Percentiles rank a stretch among this genome's conserved stretches.
Evolutionary conservation across 139 green algal genomes (phyloP).

Genomic region (Coelastrella sp.): DNA sequence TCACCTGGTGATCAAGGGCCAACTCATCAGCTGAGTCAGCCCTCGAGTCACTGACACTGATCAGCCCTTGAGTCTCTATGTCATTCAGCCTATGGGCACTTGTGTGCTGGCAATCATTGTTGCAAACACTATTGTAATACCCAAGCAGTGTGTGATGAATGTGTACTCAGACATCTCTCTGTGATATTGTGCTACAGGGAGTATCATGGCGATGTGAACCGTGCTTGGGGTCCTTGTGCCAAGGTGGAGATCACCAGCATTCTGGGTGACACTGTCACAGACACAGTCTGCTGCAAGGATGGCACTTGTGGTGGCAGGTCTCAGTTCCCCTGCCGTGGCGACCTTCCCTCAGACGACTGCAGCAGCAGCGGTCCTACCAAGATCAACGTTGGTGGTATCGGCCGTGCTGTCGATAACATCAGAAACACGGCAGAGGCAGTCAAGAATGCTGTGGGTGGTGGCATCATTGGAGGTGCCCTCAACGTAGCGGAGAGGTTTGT

Average conservation of each 20-base stretch:
- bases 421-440: background rate
- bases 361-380: background rate
- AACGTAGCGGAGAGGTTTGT: no score
- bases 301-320: conserved; percentile 38
- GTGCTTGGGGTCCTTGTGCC: conserved; percentile 5
- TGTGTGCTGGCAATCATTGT: no score
- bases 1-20: background rate
- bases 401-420: background rate
- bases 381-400: conserved; percentile 37
- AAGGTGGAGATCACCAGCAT: conserved; percentile 41
- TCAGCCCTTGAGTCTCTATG: no score
- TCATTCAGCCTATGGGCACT: no score
- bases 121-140: background rate
- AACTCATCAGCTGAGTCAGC: no score
- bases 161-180: background rate
- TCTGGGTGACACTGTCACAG: conserved; percentile 33
- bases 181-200: conserved; percentile 1
- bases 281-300: conserved; percentile 26
- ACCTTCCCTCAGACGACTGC: conserved; percentile 26
- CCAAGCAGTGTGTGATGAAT: background rate
- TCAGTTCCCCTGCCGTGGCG: conserved; percentile 24
- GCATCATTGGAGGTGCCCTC: background rate
- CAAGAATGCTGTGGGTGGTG: background rate
- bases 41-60: no score
- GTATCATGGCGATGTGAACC: conserved; percentile 22